These are phyloP conservation scores for Aspergillus pseudonomiae DNA, from an alignment of 2,329 filamentous ascomycete species.

Conservation along the genomic window DNA sequence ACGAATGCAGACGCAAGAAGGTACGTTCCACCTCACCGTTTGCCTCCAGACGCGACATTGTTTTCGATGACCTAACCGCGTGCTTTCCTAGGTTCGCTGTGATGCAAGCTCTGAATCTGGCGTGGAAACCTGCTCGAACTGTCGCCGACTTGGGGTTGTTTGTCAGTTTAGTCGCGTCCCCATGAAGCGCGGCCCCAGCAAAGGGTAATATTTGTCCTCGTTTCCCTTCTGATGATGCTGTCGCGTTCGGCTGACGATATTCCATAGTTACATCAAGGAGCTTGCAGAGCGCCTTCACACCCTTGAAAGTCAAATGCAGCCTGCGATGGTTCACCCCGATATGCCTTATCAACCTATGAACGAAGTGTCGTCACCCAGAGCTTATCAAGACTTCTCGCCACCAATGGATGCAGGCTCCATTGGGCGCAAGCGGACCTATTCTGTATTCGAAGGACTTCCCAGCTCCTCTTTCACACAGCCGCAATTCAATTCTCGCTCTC, in stretches of 20 bases:
- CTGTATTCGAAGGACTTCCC: slow-evolving; percentile 51
- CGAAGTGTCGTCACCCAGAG: slow-evolving; percentile 44
- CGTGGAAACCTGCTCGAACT: slow-evolving; percentile 77
- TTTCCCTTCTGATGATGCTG: background rate
- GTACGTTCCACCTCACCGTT: slow-evolving; percentile 34
- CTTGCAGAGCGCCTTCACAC: slow-evolving; percentile 81
- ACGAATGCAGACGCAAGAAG: slow-evolving; percentile 87
- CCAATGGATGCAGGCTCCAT: slow-evolving; percentile 48
- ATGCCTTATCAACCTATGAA: slow-evolving; percentile 49
- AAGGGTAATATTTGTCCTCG: slow-evolving; percentile 63
- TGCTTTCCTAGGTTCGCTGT: slow-evolving; percentile 67
- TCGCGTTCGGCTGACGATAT: slow-evolving; percentile 23
- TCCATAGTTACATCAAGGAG: slow-evolving; percentile 80
- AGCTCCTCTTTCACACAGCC: slow-evolving; percentile 46
- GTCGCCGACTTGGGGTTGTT: slow-evolving; percentile 71
- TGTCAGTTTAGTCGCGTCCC: slow-evolving; percentile 87
- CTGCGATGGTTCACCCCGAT: slow-evolving; percentile 42
- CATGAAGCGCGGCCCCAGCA: slow-evolving; percentile 85
- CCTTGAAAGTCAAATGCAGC: slow-evolving; percentile 74
- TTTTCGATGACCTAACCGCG: slow-evolving; percentile 25
- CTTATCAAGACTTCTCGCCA: slow-evolving; percentile 58
- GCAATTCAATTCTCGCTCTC: slow-evolving; percentile 39
- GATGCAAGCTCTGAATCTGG: slow-evolving; percentile 76
- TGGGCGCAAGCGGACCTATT: slow-evolving; percentile 53
- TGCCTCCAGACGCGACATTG: slow-evolving; percentile 17